Conservation (phyloP, 768 basidiomycete genomes). For the Tephrocybe rancida region DNA sequence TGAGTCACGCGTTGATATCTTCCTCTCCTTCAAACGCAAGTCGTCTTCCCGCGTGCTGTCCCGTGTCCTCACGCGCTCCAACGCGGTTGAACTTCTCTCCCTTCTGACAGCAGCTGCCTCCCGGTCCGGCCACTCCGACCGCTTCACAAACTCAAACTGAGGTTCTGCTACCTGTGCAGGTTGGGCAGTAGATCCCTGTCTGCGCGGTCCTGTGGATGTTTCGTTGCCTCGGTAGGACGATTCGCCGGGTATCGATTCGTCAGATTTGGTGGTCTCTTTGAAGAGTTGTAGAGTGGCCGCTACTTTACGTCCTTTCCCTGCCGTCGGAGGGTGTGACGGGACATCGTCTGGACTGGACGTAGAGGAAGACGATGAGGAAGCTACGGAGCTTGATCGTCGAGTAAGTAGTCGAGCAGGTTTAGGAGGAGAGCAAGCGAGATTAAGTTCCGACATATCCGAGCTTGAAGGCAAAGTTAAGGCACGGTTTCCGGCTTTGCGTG, state of each 20-base stretch:
- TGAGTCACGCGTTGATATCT: conserved; percentile 43
- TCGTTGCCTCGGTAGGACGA: conserved; percentile 30
- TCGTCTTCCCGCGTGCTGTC: conserved; percentile 41
- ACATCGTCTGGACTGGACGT: conserved; percentile 29
- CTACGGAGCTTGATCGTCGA: conserved; percentile 36
- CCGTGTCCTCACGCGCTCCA: conserved; percentile 58
- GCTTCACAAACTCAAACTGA: conserved; percentile 80
- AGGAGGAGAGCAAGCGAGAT: conserved; percentile 23
- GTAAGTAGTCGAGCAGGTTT: conserved; percentile 33
- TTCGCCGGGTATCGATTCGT: conserved; percentile 32
- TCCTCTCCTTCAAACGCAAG: conserved; percentile 34
- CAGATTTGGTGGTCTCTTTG: conserved; percentile 63
- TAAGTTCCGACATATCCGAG: conserved; percentile 17
- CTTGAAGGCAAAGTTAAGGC: conserved; percentile 40
- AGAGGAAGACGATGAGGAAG: conserved; percentile 35
- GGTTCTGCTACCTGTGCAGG: conserved; percentile 62
- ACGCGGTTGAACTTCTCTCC: conserved; percentile 63
- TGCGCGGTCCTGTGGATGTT: conserved; percentile 24
- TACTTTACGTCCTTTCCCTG: conserved; percentile 78
- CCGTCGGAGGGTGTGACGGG: conserved; percentile 29
- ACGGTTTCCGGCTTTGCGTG: conserved; percentile 32
- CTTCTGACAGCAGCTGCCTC: conserved; percentile 71
- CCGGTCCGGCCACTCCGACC: conserved; percentile 84
- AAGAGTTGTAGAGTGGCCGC: conserved; percentile 82
- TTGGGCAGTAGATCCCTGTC: conserved; percentile 39